Evolutionary conservation across 2,329 filamentous ascomycete genomes (phyloP).

Genomic region (Achaetomium macrosporum): DNA sequence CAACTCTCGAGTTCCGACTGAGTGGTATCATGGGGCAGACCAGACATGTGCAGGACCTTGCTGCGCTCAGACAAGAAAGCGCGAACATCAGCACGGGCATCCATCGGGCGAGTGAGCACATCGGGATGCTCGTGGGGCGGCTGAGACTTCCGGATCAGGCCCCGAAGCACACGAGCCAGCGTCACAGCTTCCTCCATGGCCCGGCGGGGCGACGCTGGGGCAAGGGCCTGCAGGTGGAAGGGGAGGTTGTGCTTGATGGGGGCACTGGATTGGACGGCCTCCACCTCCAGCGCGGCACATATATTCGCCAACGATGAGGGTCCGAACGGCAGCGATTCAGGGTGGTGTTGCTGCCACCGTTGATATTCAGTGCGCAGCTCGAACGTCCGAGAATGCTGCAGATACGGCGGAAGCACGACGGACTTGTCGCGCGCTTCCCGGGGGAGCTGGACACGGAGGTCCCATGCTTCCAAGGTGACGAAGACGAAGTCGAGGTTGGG

Average conservation of each 20-base stretch:
- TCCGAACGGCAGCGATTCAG: conserved; percentile 93
- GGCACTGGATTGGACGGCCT: conserved; percentile 93
- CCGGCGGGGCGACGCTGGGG: conserved; percentile 87
- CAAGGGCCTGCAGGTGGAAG: conserved; percentile 93
- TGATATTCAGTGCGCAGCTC: conserved; percentile 97
- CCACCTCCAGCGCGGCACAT: conserved; percentile 94
- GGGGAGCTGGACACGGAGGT: conserved; percentile 93
- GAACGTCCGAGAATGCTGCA: conserved; percentile 96
- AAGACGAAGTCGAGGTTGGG: conserved; percentile 97
- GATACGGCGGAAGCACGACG: conserved; percentile 89
- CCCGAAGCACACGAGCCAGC: conserved; percentile 82
- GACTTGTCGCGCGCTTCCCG: conserved; percentile 97
- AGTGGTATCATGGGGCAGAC: conserved; percentile 93
- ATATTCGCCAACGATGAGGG: conserved; percentile 95
- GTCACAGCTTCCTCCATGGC: conserved; percentile 98
- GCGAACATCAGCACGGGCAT: conserved; percentile 90
- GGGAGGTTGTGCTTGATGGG: conserved; percentile 98
- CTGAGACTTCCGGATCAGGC: conserved; percentile 92
- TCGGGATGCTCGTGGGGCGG: conserved; percentile 90
- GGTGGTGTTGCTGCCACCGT: conserved; percentile 96
- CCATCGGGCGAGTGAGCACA: conserved; percentile 90
- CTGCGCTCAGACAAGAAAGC: conserved; percentile 94
- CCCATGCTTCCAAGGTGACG: conserved; percentile 97
- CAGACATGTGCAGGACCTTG: conserved; percentile 97
- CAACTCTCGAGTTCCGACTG: conserved; percentile 98